Conservation (phyloP, 2,329 filamentous ascomycete species). For the Phoma sp. region DNA sequence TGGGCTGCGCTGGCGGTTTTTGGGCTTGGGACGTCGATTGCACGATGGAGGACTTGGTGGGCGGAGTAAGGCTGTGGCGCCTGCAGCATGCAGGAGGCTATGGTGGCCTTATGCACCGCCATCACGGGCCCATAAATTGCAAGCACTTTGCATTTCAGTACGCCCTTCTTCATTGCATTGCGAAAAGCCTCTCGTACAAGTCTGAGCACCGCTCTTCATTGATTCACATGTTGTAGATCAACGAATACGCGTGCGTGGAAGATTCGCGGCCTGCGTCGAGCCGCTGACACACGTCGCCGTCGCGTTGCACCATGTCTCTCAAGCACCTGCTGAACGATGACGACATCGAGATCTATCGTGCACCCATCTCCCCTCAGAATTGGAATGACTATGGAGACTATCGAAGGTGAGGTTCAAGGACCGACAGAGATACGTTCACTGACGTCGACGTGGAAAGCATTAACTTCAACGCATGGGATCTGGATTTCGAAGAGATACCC, state of each 20-base stretch:
- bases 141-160: background rate
- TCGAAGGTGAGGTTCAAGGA: constrained; percentile 6
- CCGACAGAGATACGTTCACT: background rate
- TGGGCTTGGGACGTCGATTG: background rate
- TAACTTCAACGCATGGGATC: constrained; percentile 24
- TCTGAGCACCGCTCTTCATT: no score
- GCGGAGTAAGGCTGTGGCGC: constrained; percentile 21
- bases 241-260: no score
- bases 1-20: background rate
- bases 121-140: constrained; percentile 5
- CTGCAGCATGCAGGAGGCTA: background rate
- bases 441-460: background rate
- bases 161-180: no score
- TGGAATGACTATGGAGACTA: constrained; percentile 16
- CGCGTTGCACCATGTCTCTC: constrained; percentile 20
- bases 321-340: constrained; percentile 35
- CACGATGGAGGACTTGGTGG: background rate
- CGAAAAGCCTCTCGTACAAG: no score
- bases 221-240: no score
- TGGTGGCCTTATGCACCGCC: background rate
- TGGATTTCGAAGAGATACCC: constrained; percentile 19
- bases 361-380: background rate
- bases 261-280: background rate
- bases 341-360: background rate
- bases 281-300: background rate